Conservation (phyloP, 2,329 filamentous ascomycete genomes). For the Sporothrix globosa region DNA sequence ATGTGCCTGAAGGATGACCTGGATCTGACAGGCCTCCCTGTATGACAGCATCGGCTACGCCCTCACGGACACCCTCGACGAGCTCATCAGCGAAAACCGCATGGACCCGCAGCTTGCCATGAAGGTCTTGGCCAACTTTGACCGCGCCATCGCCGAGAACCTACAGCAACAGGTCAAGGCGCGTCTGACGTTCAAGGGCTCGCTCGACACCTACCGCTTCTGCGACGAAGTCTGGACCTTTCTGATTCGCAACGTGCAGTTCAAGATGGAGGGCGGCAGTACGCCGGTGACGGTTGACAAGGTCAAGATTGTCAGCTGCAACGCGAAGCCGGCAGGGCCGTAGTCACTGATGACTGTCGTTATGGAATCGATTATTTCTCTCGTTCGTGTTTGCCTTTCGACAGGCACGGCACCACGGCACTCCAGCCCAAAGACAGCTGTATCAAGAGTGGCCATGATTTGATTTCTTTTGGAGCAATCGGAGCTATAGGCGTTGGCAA, state of each 20-base stretch:
- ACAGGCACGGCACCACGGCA: not conserved
- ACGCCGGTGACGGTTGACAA: conserved; percentile 75
- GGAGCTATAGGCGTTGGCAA: conserved; percentile 8
- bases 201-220: conserved; percentile 97
- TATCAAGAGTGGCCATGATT: not conserved
- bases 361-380: too few relatives aligned
- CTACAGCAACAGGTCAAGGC: conserved; percentile 91
- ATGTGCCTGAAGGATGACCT: not conserved
- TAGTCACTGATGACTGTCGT: not conserved
- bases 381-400: not conserved
- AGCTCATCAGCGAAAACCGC: conserved; percentile 88
- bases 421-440: not conserved
- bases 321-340: conserved; percentile 66
- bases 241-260: conserved; percentile 97
- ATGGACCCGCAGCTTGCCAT: conserved; percentile 98
- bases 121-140: conserved; percentile 96
- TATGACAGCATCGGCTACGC: conserved; percentile 78
- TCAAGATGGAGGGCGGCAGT: conserved; percentile 86
- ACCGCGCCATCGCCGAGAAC: conserved; percentile 88
- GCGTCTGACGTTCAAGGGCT: conserved; percentile 94
- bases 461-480: not conserved
- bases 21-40: not conserved
- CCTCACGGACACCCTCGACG: conserved; percentile 94
- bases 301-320: conserved; percentile 98
- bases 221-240: conserved; percentile 99